phyloP scores from a whole-genome alignment of 345 rosid species.

The Punica granatum region DNA sequence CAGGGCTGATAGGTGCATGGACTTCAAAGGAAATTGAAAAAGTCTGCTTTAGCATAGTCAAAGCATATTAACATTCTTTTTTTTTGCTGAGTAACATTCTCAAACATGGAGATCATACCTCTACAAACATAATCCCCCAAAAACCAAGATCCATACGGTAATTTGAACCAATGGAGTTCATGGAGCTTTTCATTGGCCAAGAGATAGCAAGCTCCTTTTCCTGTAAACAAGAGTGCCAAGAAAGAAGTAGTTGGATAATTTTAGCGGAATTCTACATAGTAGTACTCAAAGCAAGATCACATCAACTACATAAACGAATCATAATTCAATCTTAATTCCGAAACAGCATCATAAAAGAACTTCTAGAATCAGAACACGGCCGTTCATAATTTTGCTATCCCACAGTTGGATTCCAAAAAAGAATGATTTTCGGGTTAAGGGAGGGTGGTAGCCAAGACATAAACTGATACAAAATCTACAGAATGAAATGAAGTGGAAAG shows the following conservation, averaged over 20 bases:
- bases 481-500: neutral
- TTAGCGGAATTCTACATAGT: neutral
- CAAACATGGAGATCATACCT: conserved; percentile 31
- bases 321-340: neutral
- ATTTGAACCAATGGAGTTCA: conserved; percentile 86
- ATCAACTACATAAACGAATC: neutral
- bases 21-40: neutral
- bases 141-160: conserved; percentile 83
- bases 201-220: conserved; percentile 46
- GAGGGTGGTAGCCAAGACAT: conserved; percentile 1
- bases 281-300: neutral
- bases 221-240: conserved; percentile 21
- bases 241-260: neutral
- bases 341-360: neutral
- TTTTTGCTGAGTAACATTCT: too few species aligned
- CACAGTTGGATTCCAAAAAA: neutral
- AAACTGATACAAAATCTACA: too few species aligned
- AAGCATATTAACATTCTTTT: too few species aligned
- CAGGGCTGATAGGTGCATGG: neutral
- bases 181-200: conserved; percentile 47
- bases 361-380: neutral
- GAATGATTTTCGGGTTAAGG: neutral
- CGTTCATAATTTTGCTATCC: neutral
- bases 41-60: neutral
- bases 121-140: conserved; percentile 68